Evolutionary conservation across 306 rosid genomes (phyloP), one percentile per base, ranked within the genome.

Genomic region (Castanea crenata): DNA sequence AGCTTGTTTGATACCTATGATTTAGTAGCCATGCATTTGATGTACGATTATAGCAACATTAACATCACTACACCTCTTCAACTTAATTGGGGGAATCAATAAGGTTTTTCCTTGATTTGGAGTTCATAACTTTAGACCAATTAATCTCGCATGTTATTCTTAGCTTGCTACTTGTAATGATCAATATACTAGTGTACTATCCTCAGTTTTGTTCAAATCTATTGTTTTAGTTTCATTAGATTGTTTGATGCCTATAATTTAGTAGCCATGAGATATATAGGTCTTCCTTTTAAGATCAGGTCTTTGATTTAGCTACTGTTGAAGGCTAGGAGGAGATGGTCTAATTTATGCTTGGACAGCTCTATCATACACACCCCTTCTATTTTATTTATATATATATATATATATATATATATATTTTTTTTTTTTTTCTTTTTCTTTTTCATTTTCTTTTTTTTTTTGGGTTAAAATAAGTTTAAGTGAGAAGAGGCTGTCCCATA

Each of bases 1-100:
- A 55, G 70, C 67, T 2, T 90, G 86, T 65, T 51, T 9, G 46
- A 18, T 64, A 20, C 70, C 70, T 31, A 27, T 64, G 12, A 16
- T 63, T 4, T 55, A 34, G 35, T 34, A 34, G 35, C 5, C 35
- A 34, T 34, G 35, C 6, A 34, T 34, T 5, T 34, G 35, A 34
- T 34, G 35, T 41, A 41, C 12, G 2, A 9, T 8, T 41, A 6
- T 41, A 41, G 49, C 49, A 41, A 41, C 94, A 19, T 34, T 88
- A 65, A 89, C 92, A 25, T 58, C 88, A 79, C 73, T 91, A 5
- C 88, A 86, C 80, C 77, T 89, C 23, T 73, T 88, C 38, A 62
- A 84, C 63, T 78, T 87, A 1, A 10, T 86, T 49, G 73, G 79
- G 49, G 94, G 90, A 49, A 77, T 86, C 6, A 83, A 1, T 82